These are phyloP conservation scores for Clavispora phyllophila DNA, from an alignment of 805 yeast species.

Conservation along the genomic window DNA sequence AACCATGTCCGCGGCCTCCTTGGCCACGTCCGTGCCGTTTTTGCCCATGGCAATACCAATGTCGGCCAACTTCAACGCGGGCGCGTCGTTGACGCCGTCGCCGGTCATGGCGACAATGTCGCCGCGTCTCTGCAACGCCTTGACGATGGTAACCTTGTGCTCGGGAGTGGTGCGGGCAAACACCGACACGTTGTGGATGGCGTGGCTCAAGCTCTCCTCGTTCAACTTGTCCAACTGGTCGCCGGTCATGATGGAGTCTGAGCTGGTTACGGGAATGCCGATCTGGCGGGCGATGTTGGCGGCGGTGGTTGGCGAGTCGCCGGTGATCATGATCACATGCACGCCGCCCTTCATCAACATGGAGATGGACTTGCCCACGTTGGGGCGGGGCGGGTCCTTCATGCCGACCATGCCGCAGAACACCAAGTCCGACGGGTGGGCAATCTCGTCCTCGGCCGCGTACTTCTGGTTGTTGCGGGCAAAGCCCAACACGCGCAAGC, in stretches of 20 bases:
- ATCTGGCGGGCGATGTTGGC: conserved; percentile 78
- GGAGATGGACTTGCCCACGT: conserved; percentile 71
- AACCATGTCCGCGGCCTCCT: conserved; percentile 98
- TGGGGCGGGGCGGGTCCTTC: conserved; percentile 97
- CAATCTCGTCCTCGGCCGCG: conserved; percentile 27
- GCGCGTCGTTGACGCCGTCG: conserved; percentile 98
- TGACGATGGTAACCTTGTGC: conserved; percentile 84
- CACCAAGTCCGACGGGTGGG: conserved; percentile 50
- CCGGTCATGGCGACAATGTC: conserved; percentile 99
- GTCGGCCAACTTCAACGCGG: conserved; percentile 94
- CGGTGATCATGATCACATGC: conserved; percentile 97
- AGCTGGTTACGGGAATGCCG: conserved; percentile 75
- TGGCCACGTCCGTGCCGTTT: conserved; percentile 97
- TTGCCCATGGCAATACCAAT: conserved; percentile 93
- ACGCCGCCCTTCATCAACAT: conserved; percentile 87
- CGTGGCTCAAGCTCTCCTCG: conserved; percentile 67
- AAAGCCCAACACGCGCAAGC: conserved; percentile 80
- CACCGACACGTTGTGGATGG: conserved; percentile 77
- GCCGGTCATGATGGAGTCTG: conserved; percentile 75
- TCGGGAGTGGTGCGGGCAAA: conserved; percentile 96
- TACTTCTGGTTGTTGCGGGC: conserved; percentile 47
- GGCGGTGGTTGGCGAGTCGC: conserved; percentile 88
- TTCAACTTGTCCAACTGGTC: conserved; percentile 70
- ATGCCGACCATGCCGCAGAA: conserved; percentile 89
- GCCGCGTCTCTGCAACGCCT: conserved; percentile 84